Percentiles rank a stretch among this genome's conserved stretches.
Evolutionary conservation across 2,329 filamentous ascomycete species (phyloP).

Genomic region (Penicillium sp.): DNA sequence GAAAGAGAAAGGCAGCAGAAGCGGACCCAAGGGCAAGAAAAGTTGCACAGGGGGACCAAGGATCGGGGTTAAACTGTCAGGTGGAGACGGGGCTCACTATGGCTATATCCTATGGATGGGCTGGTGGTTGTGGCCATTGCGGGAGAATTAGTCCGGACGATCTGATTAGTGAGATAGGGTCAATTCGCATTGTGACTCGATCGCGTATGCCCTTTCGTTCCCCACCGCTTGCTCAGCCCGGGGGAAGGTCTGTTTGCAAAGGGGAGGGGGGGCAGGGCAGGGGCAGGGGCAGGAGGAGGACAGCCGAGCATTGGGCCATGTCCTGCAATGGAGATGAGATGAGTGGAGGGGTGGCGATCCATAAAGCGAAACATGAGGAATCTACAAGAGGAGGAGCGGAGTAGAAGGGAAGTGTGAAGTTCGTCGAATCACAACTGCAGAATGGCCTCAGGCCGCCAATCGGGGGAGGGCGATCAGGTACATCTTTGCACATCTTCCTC

Average conservation of each 20-base stretch:
- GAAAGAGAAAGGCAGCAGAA: slow-evolving; percentile 2
- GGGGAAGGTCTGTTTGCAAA: neutral
- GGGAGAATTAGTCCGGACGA: slow-evolving; percentile 13
- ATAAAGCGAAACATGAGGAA: neutral
- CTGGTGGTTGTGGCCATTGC: neutral
- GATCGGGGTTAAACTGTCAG: slow-evolving; percentile 14
- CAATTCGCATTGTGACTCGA: slow-evolving; percentile 15
- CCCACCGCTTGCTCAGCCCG: slow-evolving; percentile 22
- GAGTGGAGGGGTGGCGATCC: neutral
- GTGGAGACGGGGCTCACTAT: slow-evolving; percentile 13
- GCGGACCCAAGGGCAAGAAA: slow-evolving; percentile 4
- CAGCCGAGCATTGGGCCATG: neutral
- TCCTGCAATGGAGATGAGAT: no score
- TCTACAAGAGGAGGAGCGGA: neutral
- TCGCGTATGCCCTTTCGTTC: slow-evolving; percentile 11
- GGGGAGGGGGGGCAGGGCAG: neutral
- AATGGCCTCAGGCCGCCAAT: neutral
- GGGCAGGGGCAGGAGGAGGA: neutral
- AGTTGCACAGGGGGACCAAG: neutral
- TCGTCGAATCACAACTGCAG: neutral
- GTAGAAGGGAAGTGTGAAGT: neutral
- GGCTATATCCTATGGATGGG: neutral
- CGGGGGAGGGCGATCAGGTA: neutral
- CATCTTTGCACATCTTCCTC: neutral
- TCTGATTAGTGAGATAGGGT: slow-evolving; percentile 13